Percentiles rank a stretch among this genome's conserved stretches.
phyloP scores from a whole-genome alignment of 2,329 filamentous ascomycete genomes.

The Lithohypha guttulata region DNA sequence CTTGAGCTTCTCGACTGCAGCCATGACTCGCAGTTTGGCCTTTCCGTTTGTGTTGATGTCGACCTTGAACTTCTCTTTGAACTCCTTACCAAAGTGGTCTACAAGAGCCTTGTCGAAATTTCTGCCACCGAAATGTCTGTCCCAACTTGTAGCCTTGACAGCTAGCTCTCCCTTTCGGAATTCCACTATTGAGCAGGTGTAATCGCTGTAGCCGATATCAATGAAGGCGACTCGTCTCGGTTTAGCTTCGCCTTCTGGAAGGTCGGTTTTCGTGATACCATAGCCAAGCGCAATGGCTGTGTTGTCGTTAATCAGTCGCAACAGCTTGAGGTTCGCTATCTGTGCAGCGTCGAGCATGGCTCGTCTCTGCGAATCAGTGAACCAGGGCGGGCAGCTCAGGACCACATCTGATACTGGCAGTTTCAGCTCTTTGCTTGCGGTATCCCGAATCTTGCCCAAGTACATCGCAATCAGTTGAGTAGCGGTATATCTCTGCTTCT shows the following conservation, averaged over 20 bases:
- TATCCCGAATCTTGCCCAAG: slow-evolving; percentile 86
- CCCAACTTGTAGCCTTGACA: slow-evolving; percentile 84
- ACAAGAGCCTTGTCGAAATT: slow-evolving; percentile 93
- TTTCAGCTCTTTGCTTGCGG: slow-evolving; percentile 75
- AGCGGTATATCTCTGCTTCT: slow-evolving; percentile 91
- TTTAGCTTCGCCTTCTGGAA: slow-evolving; percentile 80
- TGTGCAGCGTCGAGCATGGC: slow-evolving; percentile 83
- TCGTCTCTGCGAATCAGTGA: slow-evolving; percentile 87
- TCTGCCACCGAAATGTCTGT: slow-evolving; percentile 93
- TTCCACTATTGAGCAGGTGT: slow-evolving; percentile 86
- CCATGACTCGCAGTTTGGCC: slow-evolving; percentile 73
- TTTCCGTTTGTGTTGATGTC: slow-evolving; percentile 86
- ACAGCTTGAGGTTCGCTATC: slow-evolving; percentile 82
- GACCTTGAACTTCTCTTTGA: slow-evolving; percentile 96
- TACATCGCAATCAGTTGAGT: slow-evolving; percentile 93
- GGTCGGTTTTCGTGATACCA: slow-evolving; percentile 94
- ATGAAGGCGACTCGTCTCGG: slow-evolving; percentile 82
- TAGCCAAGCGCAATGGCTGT: slow-evolving; percentile 92
- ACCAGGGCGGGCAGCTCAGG: slow-evolving; percentile 91
- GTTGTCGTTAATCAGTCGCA: slow-evolving; percentile 95
- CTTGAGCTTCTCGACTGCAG: slow-evolving; percentile 93
- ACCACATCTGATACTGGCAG: slow-evolving; percentile 87
- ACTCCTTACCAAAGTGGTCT: slow-evolving; percentile 89
- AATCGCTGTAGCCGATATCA: slow-evolving; percentile 94
- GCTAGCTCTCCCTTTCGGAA: slow-evolving; percentile 94